Evolutionary conservation across 2,329 filamentous ascomycete species (phyloP).

Genomic region (Hypoxylon sp.): DNA sequence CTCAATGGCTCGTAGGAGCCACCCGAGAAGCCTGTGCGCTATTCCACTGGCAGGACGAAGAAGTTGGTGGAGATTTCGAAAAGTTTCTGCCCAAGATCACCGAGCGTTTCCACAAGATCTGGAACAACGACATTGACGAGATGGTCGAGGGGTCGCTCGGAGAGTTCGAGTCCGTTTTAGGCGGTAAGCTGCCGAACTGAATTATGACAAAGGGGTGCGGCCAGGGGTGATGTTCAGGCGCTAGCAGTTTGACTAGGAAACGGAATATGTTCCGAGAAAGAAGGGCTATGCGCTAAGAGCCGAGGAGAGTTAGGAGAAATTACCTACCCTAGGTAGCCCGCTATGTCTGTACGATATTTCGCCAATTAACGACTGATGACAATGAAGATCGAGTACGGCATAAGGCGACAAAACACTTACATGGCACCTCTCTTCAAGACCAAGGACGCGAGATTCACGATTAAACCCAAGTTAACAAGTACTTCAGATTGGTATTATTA

Average conservation of each 20-base stretch:
- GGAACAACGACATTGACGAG: slow-evolving; percentile 49
- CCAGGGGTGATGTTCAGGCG: slow-evolving; percentile 1
- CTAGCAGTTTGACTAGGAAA: slow-evolving; percentile 14
- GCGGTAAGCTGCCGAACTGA: slow-evolving; percentile 2
- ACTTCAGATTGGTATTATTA: neutral
- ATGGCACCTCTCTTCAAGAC: neutral
- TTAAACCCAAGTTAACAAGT: neutral
- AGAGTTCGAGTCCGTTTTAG: slow-evolving; percentile 30
- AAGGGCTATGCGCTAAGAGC: slow-evolving; percentile 7
- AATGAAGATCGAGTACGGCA: neutral
- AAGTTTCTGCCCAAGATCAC: slow-evolving; percentile 43
- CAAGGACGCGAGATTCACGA: neutral
- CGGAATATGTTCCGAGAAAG: slow-evolving; percentile 1
- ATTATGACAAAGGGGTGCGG: neutral
- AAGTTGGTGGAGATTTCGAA: slow-evolving; percentile 40
- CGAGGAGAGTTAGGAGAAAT: neutral
- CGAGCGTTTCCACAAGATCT: slow-evolving; percentile 47
- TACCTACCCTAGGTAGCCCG: no score
- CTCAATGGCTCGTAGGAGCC: slow-evolving; percentile 50
- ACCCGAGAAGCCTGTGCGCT: slow-evolving; percentile 49
- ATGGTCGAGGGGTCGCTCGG: slow-evolving; percentile 43
- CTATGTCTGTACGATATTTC: neutral
- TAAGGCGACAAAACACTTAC: neutral
- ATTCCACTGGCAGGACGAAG: slow-evolving; percentile 49
- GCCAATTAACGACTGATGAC: neutral